Evolutionary conservation across 192 early-diverging fungal species (phyloP), one percentile per base, ranked within the genome.

Genomic region (Podila horticola): DNA sequence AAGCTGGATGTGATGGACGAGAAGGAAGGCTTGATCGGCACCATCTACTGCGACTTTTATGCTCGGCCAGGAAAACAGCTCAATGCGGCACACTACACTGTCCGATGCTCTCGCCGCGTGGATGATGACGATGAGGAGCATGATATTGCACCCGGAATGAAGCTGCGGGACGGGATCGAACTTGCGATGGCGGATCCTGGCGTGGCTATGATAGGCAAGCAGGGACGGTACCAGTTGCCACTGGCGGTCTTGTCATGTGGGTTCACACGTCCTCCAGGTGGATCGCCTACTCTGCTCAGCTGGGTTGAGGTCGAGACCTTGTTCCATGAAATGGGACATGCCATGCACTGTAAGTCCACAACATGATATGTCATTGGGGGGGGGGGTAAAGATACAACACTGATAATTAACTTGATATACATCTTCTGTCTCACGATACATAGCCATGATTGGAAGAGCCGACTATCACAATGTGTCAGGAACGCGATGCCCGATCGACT

Each of bases 291-390:
- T 7, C 69, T 96, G 51, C 75, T 99, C 70, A 89, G 84, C 34
- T 90, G 93, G 86, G 79, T 76, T 63, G 96, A 98, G 73, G 93
- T 98, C 30, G 97, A 98, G 77, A 99, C 98, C 0, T 82, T 98
- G 4, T 99, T 98, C 84, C 98, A 99, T 82, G 98, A 99, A 69
- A 98, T 98, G 96, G 98, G 98, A 5, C 98, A 99, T 72, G 98
- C 95, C 4, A 95, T 99, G 92, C 97, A 98, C 81, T 99, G 84
- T 85, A 74, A 74, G 84, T 72, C 22, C 29, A n/a, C 17, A 1
- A 1, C n/a, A 26, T 36, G 41, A 45, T 2, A 0, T 45, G 13
- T 17, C 41, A 45, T 4, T 1, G 41, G 15, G 15, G 15, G 41
- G 15, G 41, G 15, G 15, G 15, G 41, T 45, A 1, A 45, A 15